Base-by-base conservation (phyloP, 2,329 filamentous ascomycete species). In the Venturia aucupariae region DNA sequence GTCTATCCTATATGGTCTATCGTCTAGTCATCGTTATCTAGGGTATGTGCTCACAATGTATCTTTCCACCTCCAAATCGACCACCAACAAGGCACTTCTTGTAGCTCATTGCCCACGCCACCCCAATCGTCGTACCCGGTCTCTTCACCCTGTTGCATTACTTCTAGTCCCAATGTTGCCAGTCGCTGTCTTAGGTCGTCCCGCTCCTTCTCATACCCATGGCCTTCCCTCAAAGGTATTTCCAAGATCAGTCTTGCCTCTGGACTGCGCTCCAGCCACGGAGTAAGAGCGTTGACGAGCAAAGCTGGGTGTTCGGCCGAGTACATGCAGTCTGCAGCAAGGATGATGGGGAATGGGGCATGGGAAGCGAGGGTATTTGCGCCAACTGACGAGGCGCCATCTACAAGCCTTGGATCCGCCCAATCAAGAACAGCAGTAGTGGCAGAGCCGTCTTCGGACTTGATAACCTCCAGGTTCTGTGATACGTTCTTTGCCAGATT, bases 241-340 rank as follows among this genome's bases (percentile, higher is more conserved):
- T 96, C 93, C 55, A 94, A 78, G 13, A 97, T 80, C 1, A 88
- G 88, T 42, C 89, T 82, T 1, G 90, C 84, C 35, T 82, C 77
- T 0, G 74, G 64, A 3, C 79, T 79, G 17, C 79, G 75, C 10
- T 81, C 81, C 13, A 97, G 79, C 76, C 92, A 90, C 46, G 82
- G 77, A 11, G 80, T 76, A 55, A 97, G 86, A 17, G 90, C 87
- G 17, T 85, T 80, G 0, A 87, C 86, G 27, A 97, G 82, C 70
- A 94, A 84, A 3, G 74, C 76, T 0, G 93, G 91, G 71, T 97
- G 94, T 4, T 89, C 83, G 60, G 92, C 83, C 57, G 92, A 91
- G 75, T 97, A 97, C 24, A 99, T 79, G 0, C 90, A 84, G 74
- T 99, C 94, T 2, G 93, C 91, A 2, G 86, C 90, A 2, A 99